Base-by-base conservation (phyloP, 495 filamentous ascomycete genomes). In the Aspergillus sclerotioniger region DNA sequence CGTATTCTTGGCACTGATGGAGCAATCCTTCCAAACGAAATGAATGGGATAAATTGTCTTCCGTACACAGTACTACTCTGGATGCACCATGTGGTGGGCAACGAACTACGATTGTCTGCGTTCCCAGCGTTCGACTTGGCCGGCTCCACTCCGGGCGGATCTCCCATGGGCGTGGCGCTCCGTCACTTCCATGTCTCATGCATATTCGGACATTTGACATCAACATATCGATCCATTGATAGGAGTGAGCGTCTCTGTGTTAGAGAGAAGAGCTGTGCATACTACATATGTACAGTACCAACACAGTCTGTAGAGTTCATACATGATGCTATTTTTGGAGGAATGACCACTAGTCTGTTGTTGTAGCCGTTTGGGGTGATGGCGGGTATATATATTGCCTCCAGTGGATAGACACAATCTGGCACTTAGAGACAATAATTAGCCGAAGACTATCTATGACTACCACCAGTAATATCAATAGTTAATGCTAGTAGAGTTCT, bases 131-230 rank as follows among this genome's bases (percentile, higher is more conserved):
- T 21, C 44, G 44, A 46, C 44, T 21, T 20, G 17, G 8, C 13
- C 3, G 47, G 47, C 2, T 50, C 47, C 47, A 50, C 47, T 29
- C 20, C 31, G 15, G 16, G 47, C 47, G 47, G 47, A 50, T 50
- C 47, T 16, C 31, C 47, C 25, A 50, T 9, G 13, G 47, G 25
- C 47, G 31, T 50, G 31, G 47, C 47, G 47, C 47, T 13, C 37
- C 33, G 8, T 15, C 33, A 29, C 21, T 21, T 9, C 28, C 28
- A 50, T 50, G 47, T 50, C 47, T 50, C 47, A 50, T 50, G 47
- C 47, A 50, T 50, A 50, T 50, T 32, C 47, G 25, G 47, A 50
- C 47, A 41, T 41, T 35, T 35, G 33, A 35, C 31, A 13, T 49
- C 19, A 29, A 49, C 20, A 5, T 29, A 10, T 29, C 25, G 7